Conservation (phyloP, 495 filamentous ascomycete species). For the Penicillium goetzii region DNA sequence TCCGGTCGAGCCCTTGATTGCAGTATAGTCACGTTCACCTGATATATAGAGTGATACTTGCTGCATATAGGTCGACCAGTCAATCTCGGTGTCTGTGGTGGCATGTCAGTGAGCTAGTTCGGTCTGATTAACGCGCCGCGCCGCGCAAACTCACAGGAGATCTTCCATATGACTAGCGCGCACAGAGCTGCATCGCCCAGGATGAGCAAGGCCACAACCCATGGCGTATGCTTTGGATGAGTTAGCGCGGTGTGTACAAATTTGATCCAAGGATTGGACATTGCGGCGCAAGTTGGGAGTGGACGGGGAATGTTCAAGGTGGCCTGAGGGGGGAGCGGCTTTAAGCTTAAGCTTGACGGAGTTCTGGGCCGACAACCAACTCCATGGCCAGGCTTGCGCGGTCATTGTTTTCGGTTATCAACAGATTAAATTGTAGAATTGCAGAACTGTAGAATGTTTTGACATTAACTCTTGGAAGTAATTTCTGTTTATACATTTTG, state of each 20-base stretch:
- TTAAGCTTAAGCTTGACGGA: background rate
- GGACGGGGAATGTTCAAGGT: slow-evolving; percentile 14
- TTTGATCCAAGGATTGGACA: slow-evolving; percentile 29
- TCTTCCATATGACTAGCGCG: slow-evolving; percentile 75
- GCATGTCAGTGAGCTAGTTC: slow-evolving; percentile 19
- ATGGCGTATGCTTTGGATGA: slow-evolving; percentile 61
- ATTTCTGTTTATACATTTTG: slow-evolving; percentile 22
- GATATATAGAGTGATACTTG: slow-evolving; percentile 77
- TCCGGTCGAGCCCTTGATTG: slow-evolving; percentile 86
- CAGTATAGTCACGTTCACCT: slow-evolving; percentile 86
- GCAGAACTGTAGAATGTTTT: background rate
- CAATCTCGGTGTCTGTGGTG: slow-evolving; percentile 88
- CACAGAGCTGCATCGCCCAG: slow-evolving; percentile 75
- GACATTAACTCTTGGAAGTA: slow-evolving; percentile 8
- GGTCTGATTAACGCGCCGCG: slow-evolving; percentile 16
- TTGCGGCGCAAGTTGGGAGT: slow-evolving; percentile 21
- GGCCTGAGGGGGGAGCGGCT: slow-evolving; percentile 10
- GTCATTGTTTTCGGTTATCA: background rate
- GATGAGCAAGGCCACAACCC: slow-evolving; percentile 70
- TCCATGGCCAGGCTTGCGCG: slow-evolving; percentile 6
- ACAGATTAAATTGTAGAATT: background rate
- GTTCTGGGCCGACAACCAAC: background rate
- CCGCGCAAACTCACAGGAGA: slow-evolving; percentile 70
- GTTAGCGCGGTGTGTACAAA: slow-evolving; percentile 40
- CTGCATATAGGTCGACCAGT: slow-evolving; percentile 97